phyloP scores from a whole-genome alignment of 1,139 yeast species.

The Debaryomycetaceae sp. region DNA sequence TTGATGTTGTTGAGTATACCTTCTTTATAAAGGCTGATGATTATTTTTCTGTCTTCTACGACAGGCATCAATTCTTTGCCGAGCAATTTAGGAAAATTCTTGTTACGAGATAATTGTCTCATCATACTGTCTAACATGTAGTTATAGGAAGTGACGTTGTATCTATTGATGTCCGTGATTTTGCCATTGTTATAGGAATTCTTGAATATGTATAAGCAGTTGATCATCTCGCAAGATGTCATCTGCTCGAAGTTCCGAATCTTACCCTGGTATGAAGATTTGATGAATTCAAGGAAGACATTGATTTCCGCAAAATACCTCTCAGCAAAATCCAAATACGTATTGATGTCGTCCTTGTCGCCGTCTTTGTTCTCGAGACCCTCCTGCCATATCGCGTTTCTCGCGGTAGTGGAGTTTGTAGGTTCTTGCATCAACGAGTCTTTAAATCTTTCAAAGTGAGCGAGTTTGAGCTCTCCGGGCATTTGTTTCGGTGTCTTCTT shows the following conservation, averaged over 20 bases:
- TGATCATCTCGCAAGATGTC: conserved; percentile 25
- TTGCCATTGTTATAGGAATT: conserved; percentile 20
- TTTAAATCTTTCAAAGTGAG: not conserved
- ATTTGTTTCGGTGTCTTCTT: conserved; percentile 20
- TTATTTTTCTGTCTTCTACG: conserved; percentile 6
- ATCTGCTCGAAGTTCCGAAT: conserved; percentile 22
- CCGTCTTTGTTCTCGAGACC: conserved; percentile 7
- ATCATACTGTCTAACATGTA: conserved; percentile 20
- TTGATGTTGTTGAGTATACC: conserved; percentile 23
- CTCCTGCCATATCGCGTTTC: conserved; percentile 5
- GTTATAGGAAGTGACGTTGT: conserved; percentile 17
- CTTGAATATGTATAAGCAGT: conserved; percentile 27
- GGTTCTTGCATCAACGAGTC: conserved; percentile 1
- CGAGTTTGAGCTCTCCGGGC: not conserved
- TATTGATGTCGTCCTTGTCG: conserved; percentile 6
- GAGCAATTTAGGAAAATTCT: conserved; percentile 11
- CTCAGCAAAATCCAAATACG: conserved; percentile 17
- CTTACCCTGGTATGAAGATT: conserved; percentile 19
- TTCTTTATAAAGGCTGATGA: conserved; percentile 15
- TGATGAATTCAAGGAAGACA: conserved; percentile 21
- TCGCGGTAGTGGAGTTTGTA: conserved; percentile 3
- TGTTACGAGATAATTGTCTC: conserved; percentile 11
- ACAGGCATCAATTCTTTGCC: conserved; percentile 6
- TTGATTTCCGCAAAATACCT: conserved; percentile 19
- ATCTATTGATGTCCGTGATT: conserved; percentile 14